Evolutionary conservation across 257 asterid species (phyloP), one percentile per base, ranked within the genome.

Genomic region (Jacaranda copaia): DNA sequence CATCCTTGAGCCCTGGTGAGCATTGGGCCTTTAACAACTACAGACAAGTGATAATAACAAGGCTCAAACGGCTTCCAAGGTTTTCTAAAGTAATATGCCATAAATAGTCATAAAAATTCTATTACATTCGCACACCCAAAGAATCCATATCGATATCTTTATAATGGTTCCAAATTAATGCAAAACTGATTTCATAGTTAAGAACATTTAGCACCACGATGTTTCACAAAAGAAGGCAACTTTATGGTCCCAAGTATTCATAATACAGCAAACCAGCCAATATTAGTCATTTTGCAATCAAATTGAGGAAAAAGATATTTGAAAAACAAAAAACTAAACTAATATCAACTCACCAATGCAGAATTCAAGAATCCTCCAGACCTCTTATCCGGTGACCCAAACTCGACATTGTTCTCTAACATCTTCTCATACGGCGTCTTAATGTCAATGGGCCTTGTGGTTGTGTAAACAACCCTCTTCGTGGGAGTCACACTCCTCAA

Each of bases 321-420:
- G 20, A 18, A 19, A n/a, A 40, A 35, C 16, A 6, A n/a, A 40
- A 36, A 45, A 6, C 32, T 51, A 78, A 69, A 81, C 67, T 45
- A 78, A 51, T 20, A 60, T 64, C 73, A 82, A 81, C 97, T 90
- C 87, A 93, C 99, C 99, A 93, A 79, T 40, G 97, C 98, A 70
- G 98, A 90, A 77, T 91, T 91, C 87, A 96, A 73, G 87, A 96
- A 89, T 51, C 98, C 98, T 38, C 99, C 99, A 52, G 99, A 90
- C 87, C 97, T 88, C 90, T 93, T 96, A 84, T 96, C 97, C 1
- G 97, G 99, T 18, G 97, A 96, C 53, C 99, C 97, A 84, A 93
- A 96, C 89, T 91, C 95, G 60, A 96, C 99, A 81, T 88, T 88
- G 83, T 96, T 92, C 84, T 93, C 98, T 18, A 93, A 81, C 99